Evolutionary conservation across 2,329 filamentous ascomycete species (phyloP), one percentile per base, ranked within the genome.

Genomic region (Fusarium sarcochroum): DNA sequence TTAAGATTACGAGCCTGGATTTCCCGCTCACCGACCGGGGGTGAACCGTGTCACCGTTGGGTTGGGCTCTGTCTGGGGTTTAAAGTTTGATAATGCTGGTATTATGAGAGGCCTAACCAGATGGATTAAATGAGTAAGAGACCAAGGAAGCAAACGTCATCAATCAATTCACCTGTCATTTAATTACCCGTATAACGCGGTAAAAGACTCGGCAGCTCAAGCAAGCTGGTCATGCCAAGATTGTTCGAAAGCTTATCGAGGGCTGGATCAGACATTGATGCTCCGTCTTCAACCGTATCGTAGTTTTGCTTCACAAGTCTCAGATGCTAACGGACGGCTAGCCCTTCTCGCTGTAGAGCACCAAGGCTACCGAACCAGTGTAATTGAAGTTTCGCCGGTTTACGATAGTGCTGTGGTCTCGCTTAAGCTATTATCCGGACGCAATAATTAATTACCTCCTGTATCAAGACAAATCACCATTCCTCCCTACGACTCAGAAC

Each of bases 71-170:
- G 27, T 46, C 30, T 30, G 38, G 27, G 25, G 47, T 42, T 49
- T 34, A 44, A 47, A 54, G 40, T 59, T 59, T 53, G 56, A 63
- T 44, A 53, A 68, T 69, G 55, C 65, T 59, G 48, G 48, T 53
- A 67, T 37, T 40, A 51, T 40, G 15, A 42, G 20, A 48, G 49
- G 23, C 37, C 41, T 49, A 44, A 27, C 37, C 38, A 11, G 46
- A n/a, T 23, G 40, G 15, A 15, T 41, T 17, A 42, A 15, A 42
- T 25, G 40, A 42, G 40, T 15, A 17, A 17, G 21, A 32, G 18
- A 30, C 37, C 21, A 63, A 46, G 59, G 40, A 42, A 51, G 34
- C 11, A 47, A 48, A 64, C 45, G 59, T 64, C 59, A 64, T 64
- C 35, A 50, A 41, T 41, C 51, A 27, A 18, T 52, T 32, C 20